phyloP scores from a whole-genome alignment of 1,139 yeast species.

The Groenewaldozyma sp. region DNA sequence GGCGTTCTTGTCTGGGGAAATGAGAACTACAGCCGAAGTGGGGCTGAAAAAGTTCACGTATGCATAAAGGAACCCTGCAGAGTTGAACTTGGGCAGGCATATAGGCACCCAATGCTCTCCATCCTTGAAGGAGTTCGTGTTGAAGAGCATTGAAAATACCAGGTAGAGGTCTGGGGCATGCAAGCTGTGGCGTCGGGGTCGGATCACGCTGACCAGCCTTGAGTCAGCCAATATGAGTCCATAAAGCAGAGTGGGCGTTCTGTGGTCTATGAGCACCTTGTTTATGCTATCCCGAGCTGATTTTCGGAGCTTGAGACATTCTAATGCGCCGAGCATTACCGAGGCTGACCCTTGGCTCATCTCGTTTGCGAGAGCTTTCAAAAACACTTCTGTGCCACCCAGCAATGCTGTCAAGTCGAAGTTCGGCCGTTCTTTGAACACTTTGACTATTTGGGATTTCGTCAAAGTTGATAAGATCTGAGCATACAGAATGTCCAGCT shows the following conservation, averaged over 20 bases:
- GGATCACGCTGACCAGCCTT: slow-evolving; percentile 46
- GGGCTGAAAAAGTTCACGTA: slow-evolving; percentile 54
- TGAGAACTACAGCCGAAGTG: slow-evolving; percentile 53
- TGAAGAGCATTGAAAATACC: slow-evolving; percentile 52
- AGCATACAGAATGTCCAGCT: slow-evolving; percentile 64
- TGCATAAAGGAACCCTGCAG: slow-evolving; percentile 77
- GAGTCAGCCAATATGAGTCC: slow-evolving; percentile 54
- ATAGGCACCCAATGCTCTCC: slow-evolving; percentile 87
- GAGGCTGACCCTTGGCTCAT: slow-evolving; percentile 48
- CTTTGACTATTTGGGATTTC: slow-evolving; percentile 58
- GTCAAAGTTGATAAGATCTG: slow-evolving; percentile 77
- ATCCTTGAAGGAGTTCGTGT: slow-evolving; percentile 40
- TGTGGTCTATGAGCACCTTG: slow-evolving; percentile 33
- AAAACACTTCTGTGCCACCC: slow-evolving; percentile 54
- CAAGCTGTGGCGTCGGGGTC: slow-evolving; percentile 56
- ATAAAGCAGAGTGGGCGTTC: slow-evolving; percentile 44
- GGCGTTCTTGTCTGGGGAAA: slow-evolving; percentile 76
- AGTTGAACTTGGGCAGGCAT: slow-evolving; percentile 83
- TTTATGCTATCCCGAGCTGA: slow-evolving; percentile 40
- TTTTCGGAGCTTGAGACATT: slow-evolving; percentile 43
- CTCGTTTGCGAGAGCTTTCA: slow-evolving; percentile 53
- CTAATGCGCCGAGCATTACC: slow-evolving; percentile 51
- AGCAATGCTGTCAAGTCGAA: slow-evolving; percentile 73
- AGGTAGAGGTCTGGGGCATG: slow-evolving; percentile 64
- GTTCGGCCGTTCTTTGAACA: slow-evolving; percentile 63